These are phyloP conservation scores for Bryum argenteum DNA, from an alignment of 225 moss, liverwort and hornwort species.

Conservation along the genomic window DNA sequence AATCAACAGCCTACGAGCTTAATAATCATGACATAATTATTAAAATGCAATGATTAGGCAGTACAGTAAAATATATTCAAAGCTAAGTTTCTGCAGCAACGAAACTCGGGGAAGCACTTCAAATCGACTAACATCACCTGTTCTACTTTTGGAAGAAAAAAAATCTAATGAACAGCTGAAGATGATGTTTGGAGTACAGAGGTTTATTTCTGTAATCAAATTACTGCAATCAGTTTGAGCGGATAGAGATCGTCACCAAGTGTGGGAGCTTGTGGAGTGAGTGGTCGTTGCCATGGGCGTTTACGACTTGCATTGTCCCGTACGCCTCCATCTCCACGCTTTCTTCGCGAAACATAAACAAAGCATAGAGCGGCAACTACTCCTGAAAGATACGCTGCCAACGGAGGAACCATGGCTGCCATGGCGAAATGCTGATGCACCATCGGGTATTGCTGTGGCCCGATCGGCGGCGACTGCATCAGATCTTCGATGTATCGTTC, in stretches of 20 bases:
- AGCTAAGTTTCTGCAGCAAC: neutral
- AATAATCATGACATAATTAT: neutral
- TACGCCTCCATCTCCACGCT: conserved; percentile 34
- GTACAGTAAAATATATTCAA: neutral
- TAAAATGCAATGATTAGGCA: conserved; percentile 2
- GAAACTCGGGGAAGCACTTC: neutral
- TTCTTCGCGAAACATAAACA: conserved; percentile 40
- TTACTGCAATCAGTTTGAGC: conserved; percentile 2
- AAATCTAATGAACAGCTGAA: neutral
- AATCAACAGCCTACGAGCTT: neutral
- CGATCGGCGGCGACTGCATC: conserved; percentile 36
- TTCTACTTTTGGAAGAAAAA: neutral
- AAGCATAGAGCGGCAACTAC: conserved; percentile 30
- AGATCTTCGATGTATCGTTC: conserved; percentile 43
- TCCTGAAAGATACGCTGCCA: conserved; percentile 40
- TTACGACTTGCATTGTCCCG: conserved; percentile 34
- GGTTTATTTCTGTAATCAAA: neutral
- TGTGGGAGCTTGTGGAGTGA: conserved; percentile 35
- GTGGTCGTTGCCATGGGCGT: conserved; percentile 55
- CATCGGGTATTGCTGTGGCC: conserved; percentile 35
- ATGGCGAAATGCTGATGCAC: conserved; percentile 24
- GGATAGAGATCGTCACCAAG: conserved; percentile 23
- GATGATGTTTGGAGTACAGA: neutral
- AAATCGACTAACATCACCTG: neutral
- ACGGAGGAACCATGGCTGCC: conserved; percentile 40